phyloP scores from a whole-genome alignment of 108 stramenopile genomes.

The Pseudonitzschia multiseries region DNA sequence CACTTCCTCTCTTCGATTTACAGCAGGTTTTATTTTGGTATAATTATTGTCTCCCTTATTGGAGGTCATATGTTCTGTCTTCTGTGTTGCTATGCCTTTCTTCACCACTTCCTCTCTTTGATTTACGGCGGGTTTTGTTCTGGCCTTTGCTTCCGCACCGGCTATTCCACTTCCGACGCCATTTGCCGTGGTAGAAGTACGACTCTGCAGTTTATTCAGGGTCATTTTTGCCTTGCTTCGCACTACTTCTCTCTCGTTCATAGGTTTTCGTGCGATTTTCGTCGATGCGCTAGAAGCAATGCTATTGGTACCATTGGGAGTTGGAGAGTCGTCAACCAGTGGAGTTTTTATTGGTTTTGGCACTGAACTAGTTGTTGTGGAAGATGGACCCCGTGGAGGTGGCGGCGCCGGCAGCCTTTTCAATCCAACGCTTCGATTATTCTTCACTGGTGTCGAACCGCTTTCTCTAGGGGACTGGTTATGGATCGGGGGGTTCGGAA shows the following conservation, averaged over 20 bases:
- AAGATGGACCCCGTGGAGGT: not conserved
- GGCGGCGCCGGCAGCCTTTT: conserved; percentile 8
- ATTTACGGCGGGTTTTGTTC: not conserved
- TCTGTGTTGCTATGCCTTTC: too few relatives aligned
- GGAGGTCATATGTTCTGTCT: too few relatives aligned
- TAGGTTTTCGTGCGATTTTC: not conserved
- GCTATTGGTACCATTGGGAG: not conserved
- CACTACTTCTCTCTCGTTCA: conserved; percentile 3
- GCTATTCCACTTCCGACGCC: not conserved
- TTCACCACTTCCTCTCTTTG: not conserved
- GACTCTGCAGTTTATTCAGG: not conserved
- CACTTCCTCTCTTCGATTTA: too few relatives aligned
- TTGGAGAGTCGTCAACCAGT: not conserved
- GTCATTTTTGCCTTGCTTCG: conserved; percentile 1
- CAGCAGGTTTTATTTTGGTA: too few relatives aligned
- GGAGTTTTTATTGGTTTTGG: not conserved
- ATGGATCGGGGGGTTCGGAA: not conserved
- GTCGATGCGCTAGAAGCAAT: not conserved
- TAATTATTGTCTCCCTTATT: too few relatives aligned
- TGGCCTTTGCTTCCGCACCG: not conserved
- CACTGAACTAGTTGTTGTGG: not conserved
- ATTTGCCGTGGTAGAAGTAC: not conserved
- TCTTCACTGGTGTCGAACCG: not conserved
- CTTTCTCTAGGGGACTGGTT: not conserved
- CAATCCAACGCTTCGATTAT: not conserved